phyloP scores from a whole-genome alignment of 2,329 filamentous ascomycete species.

The Venturia asperata region DNA sequence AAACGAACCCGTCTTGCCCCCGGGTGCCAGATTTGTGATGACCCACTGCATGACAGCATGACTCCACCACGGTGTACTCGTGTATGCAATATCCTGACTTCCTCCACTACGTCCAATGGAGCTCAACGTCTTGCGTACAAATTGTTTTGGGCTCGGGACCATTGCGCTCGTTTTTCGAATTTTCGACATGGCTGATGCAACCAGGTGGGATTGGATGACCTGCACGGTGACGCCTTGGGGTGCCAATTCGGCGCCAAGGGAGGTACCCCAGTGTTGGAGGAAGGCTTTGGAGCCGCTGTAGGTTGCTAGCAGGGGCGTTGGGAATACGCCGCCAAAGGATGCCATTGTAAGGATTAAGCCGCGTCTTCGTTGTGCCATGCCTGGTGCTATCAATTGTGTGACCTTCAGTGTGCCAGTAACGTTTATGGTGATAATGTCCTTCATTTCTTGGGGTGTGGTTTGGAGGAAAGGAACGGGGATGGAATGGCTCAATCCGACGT shows the following conservation, averaged over 20 bases:
- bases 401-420: constrained; percentile 83
- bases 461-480: constrained; percentile 85
- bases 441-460: constrained; percentile 71
- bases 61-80: constrained; percentile 87
- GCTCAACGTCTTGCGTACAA: constrained; percentile 68
- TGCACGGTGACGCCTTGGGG: constrained; percentile 80
- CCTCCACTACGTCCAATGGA: constrained; percentile 75
- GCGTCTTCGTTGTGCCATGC: constrained; percentile 74
- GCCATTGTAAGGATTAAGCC: constrained; percentile 96
- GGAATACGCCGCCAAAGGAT: constrained; percentile 87
- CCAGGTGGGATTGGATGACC: constrained; percentile 83
- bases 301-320: constrained; percentile 85
- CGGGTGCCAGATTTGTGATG: constrained; percentile 51
- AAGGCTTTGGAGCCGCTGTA: constrained; percentile 98
- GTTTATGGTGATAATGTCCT: constrained; percentile 91
- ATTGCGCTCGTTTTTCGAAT: constrained; percentile 69
- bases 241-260: constrained; percentile 75
- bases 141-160: constrained; percentile 73
- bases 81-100: constrained; percentile 65
- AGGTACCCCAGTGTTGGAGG: constrained; percentile 89
- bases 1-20: constrained; percentile 46
- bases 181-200: constrained; percentile 97
- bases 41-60: constrained; percentile 86
- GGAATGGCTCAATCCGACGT: constrained; percentile 88
- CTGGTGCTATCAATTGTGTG: constrained; percentile 76